phyloP scores from a whole-genome alignment of 2,329 filamentous ascomycete genomes.

The Aspergillus ruber region DNA sequence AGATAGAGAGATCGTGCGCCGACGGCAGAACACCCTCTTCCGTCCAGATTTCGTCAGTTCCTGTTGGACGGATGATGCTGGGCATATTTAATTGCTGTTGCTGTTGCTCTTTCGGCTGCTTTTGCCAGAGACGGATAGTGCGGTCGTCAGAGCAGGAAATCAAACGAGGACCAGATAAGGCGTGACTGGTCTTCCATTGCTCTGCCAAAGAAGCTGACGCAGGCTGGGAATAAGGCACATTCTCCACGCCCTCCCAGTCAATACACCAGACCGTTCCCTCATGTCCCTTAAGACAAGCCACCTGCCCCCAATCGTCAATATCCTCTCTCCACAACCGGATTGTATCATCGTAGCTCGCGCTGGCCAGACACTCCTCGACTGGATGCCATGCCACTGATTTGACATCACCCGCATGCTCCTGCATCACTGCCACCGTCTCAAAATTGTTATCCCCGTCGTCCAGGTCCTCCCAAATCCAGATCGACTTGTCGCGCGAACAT shows the following conservation, averaged over 20 bases:
- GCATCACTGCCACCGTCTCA: conserved; percentile 90
- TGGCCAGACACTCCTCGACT: conserved; percentile 70
- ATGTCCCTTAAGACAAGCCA: conserved; percentile 74
- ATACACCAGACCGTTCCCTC: conserved; percentile 83
- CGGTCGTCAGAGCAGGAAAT: conserved; percentile 80
- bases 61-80: conserved; percentile 74
- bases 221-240: conserved; percentile 12
- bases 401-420: conserved; percentile 91
- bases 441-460: conserved; percentile 82
- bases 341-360: conserved; percentile 89
- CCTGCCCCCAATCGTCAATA: conserved; percentile 87
- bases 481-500: conserved; percentile 83
- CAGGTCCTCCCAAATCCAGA: conserved; percentile 98
- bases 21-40: conserved; percentile 69
- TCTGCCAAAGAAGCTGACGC: conserved; percentile 4
- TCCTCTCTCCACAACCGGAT: conserved; percentile 87
- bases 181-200: conserved; percentile 25
- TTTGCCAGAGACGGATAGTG: conserved; percentile 71
- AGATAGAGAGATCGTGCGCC: conserved; percentile 73
- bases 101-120: conserved; percentile 46
- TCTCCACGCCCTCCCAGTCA: conserved; percentile 53
- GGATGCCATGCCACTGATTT: conserved; percentile 93
- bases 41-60: conserved; percentile 74
- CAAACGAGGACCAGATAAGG: conserved; percentile 50
- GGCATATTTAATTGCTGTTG: conserved; percentile 59